Evolutionary conservation across 179 eudicot species (phyloP), one percentile per base, ranked within the genome.

Genomic region (Nepenthes alata): DNA sequence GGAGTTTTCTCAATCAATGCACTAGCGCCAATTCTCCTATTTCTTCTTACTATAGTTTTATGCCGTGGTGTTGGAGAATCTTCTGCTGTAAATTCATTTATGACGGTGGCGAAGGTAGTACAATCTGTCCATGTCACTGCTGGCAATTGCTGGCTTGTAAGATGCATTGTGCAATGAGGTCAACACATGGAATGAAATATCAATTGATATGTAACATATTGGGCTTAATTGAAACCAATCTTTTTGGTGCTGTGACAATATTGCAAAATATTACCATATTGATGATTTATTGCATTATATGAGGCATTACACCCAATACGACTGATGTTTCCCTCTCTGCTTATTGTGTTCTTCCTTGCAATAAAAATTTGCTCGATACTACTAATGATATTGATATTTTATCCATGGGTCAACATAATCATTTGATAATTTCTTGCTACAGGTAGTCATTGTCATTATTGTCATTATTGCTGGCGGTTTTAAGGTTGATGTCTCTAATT

Each of bases 21-120:
- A 13, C 73, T 89, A 63, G 95, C 98, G 63, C 96, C 98, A 35
- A 71, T 89, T 69, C 75, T 91, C 44, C 63, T 91, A 63, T 61
- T 74, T 47, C 59, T 85, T 57, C 81, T 91, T 34, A 91, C 96
- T 0, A 34, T 80, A 35, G 83, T 91, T 55, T 82, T 91, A 57
- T 86, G 96, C 58, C 55, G 83, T 74, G 98, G 98, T 60, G 96
- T 91, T 62, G 93, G 93, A 74, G 95, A 84, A 79, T 91, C 98
- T 71, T 89, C 98, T 1, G 61, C 83, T 35, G 66, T 91, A 49
- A 91, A 91, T 65, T 74, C 89, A 16, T 67, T 84, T 68, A 91
- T 91, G 95, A 91, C 98, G 3, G 67, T 78, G 44, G 81, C 88
- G 3, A 91, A 91, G 98, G 98, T 88, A 53, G 56, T 16, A 66